Evolutionary conservation across 2,329 filamentous ascomycete species (phyloP).

Genomic region (Clonostachys rosea): DNA sequence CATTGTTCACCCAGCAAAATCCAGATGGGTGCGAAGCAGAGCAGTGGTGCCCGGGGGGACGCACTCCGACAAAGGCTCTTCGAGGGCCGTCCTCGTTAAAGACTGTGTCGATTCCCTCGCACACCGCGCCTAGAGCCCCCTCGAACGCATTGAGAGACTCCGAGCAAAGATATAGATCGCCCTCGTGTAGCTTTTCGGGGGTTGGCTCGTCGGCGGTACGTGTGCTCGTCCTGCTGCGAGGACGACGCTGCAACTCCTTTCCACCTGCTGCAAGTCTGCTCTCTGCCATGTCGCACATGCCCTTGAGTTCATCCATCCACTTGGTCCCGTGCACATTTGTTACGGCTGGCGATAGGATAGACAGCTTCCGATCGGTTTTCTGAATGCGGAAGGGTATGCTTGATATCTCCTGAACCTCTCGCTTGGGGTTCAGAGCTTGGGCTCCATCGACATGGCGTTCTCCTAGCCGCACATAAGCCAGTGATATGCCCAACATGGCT

Average conservation of each 20-base stretch:
- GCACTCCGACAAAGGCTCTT: slow-evolving; percentile 85
- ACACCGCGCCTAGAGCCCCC: slow-evolving; percentile 86
- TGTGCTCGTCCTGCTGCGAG: slow-evolving; percentile 47
- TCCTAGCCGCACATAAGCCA: slow-evolving; percentile 88
- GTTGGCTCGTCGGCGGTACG: slow-evolving; percentile 24
- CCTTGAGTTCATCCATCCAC: slow-evolving; percentile 90
- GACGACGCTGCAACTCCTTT: slow-evolving; percentile 70
- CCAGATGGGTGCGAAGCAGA: slow-evolving; percentile 85
- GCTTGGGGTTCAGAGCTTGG: slow-evolving; percentile 61
- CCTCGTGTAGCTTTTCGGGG: slow-evolving; percentile 68
- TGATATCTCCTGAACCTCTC: slow-evolving; percentile 47
- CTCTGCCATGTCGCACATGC: slow-evolving; percentile 79
- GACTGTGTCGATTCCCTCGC: slow-evolving; percentile 85
- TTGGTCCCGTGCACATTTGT: slow-evolving; percentile 86
- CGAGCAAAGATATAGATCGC: slow-evolving; percentile 84
- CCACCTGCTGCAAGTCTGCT: slow-evolving; percentile 70
- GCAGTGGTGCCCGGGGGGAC: slow-evolving; percentile 94
- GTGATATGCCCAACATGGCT: slow-evolving; percentile 73
- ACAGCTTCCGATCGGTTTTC: slow-evolving; percentile 69
- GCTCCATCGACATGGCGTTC: slow-evolving; percentile 69
- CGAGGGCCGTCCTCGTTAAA: slow-evolving; percentile 60
- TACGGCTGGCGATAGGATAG: slow-evolving; percentile 71
- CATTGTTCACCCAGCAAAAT: slow-evolving; percentile 98
- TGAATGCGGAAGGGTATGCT: slow-evolving; percentile 77
- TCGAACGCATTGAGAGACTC: slow-evolving; percentile 87